Percentiles rank a stretch among this genome's conserved stretches.
These are phyloP conservation scores for Lathyrus tuberosus DNA, from an alignment of 306 rosid genomes.

Conservation along the genomic window DNA sequence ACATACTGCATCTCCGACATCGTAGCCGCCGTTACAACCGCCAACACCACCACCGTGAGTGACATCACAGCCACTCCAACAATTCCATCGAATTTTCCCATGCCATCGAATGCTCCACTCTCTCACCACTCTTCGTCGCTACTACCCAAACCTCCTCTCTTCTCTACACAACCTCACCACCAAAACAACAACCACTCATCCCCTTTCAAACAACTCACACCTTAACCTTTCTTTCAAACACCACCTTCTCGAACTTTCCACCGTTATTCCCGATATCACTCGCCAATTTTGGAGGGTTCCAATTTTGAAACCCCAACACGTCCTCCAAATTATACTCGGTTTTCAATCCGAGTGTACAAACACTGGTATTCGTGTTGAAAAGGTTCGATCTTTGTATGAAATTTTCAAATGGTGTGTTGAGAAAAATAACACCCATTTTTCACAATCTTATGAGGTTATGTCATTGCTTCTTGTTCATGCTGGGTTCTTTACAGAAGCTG, in stretches of 20 bases:
- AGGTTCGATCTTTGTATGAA: conserved; percentile 65
- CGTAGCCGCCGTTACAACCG: not conserved
- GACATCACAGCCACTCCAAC: not conserved
- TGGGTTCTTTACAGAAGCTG: conserved; percentile 65
- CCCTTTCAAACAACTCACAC: conserved; percentile 39
- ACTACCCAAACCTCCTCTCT: conserved; percentile 36
- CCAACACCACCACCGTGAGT: not conserved
- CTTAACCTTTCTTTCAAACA: conserved; percentile 49
- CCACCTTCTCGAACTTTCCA: conserved; percentile 64
- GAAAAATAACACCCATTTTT: conserved; percentile 47
- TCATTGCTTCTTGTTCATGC: conserved; percentile 64
- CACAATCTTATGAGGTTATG: conserved; percentile 65
- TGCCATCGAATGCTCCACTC: conserved; percentile 53
- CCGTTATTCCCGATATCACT: conserved; percentile 54
- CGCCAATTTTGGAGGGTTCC: conserved; percentile 65
- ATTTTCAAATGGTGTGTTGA: conserved; percentile 61
- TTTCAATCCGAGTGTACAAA: conserved; percentile 49
- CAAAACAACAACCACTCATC: conserved; percentile 37
- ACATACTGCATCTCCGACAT: not conserved
- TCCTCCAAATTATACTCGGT: conserved; percentile 59
- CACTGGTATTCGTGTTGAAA: conserved; percentile 48
- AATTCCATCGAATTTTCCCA: not conserved
- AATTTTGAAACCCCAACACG: conserved; percentile 55
- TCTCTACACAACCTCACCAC: conserved; percentile 35
- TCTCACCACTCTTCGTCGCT: conserved; percentile 37